Evolutionary conservation across 2,329 filamentous ascomycete species (phyloP), one percentile per base, ranked within the genome.

Genomic region (Fonsecaea pugnacius): DNA sequence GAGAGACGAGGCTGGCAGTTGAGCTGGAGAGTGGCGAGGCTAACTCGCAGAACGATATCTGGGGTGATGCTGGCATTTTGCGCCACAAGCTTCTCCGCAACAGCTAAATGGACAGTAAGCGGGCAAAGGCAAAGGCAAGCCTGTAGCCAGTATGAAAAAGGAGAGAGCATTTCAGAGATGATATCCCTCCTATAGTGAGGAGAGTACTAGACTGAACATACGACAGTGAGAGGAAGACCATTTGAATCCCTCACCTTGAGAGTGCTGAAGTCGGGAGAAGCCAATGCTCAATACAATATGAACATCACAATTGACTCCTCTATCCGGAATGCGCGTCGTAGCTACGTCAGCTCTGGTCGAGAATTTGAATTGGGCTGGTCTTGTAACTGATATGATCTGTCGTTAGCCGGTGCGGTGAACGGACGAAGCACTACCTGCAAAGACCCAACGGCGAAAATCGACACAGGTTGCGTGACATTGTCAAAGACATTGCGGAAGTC

Each of bases 1-100:
- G 78, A 84, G 60, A 78, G 73, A 33, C 82, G 76, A 4, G 76
- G 74, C 66, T 81, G 72, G 66, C 83, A 85, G 58, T 80, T 79
- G 46, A 82, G 72, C 0, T 75, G 72, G 53, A 81, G 73, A 14
- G 79, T 73, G 52, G 76, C 72, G 24, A 77, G 71, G 7, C 79
- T 79, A 3, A 83, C 77, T 27, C 76, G 75, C 18, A 86, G 77
- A 14, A 83, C 74, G 62, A 78, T 73, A 65, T 84, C 78, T 9
- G 83, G 83, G n/a, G 56, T 27, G 55, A 68, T 66, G 46, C 30
- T 53, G 18, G 57, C 57, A 53, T 64, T 58, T 35, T 69, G 67
- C 32, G 60, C 59, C 50, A 64, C 60, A 4, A 65, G 58, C 38
- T 52, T 66, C 36, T 54, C 46, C 33, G 60, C 63, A 9, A 48